Conservation (phyloP, 129 eudicot genomes). For the Helianthus annuus region HanXRQr2.0-SUNRISE NC_035437.2:126283862-126284361, state of each 20-base stretch:
- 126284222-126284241: slow-evolving; percentile 23
- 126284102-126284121: neutral
- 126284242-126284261: neutral
- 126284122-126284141: neutral
- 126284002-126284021: slow-evolving; percentile 95
- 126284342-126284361: slow-evolving; percentile 97
- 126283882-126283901: no score
- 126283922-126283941: neutral
- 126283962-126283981: slow-evolving; percentile 72
- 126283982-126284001: slow-evolving; percentile 89
- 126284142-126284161: slow-evolving; percentile 99
- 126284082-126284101: neutral
- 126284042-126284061: slow-evolving; percentile 89
- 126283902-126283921: no score
- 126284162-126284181: slow-evolving; percentile 90
- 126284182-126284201: slow-evolving; percentile 90
- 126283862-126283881: no score
- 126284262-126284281: slow-evolving; percentile 1
- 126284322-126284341: slow-evolving; percentile 89
- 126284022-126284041: slow-evolving; percentile 98
- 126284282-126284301: slow-evolving; percentile 51
- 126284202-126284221: slow-evolving; percentile 98
- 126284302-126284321: slow-evolving; percentile 91
- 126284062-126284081: slow-evolving; percentile 11
- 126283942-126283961: slow-evolving; percentile 1